Conservation (phyloP, 345 rosid species). For the Salix caprea region DNA sequence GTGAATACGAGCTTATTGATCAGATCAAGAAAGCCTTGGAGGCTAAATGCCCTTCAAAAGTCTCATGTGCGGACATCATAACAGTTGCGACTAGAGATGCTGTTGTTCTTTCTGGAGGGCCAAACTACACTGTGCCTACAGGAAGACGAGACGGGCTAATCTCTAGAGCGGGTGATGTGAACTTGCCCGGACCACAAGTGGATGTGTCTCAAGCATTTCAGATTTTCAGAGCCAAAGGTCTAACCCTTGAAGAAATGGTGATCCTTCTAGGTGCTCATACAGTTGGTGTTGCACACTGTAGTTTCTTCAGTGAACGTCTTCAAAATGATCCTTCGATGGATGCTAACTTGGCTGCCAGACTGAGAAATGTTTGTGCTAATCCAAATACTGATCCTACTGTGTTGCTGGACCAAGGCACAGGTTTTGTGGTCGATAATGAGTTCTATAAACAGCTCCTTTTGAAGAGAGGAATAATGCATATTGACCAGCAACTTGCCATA, state of each 20-base stretch:
- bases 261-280: constrained; percentile 73
- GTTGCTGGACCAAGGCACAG: constrained; percentile 58
- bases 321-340: constrained; percentile 52
- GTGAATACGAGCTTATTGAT: constrained; percentile 62
- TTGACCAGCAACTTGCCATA: constrained; percentile 57
- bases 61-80: constrained; percentile 71
- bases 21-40: constrained; percentile 53
- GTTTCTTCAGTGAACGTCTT: constrained; percentile 53
- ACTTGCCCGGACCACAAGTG: constrained; percentile 59
- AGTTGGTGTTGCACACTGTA: constrained; percentile 65
- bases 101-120: constrained; percentile 52
- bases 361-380: constrained; percentile 34
- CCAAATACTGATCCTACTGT: constrained; percentile 38
- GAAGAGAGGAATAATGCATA: constrained; percentile 51
- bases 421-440: constrained; percentile 45
- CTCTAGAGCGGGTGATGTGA: constrained; percentile 40
- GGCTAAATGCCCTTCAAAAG: constrained; percentile 47
- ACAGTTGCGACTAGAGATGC: constrained; percentile 62
- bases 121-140: constrained; percentile 42
- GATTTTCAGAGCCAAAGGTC: constrained; percentile 38
- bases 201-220: constrained; percentile 37
- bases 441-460: constrained; percentile 37
- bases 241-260: constrained; percentile 53
- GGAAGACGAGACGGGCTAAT: constrained; percentile 61
- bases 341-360: constrained; percentile 31